Evolutionary conservation across 2,329 filamentous ascomycete genomes (phyloP), one percentile per base, ranked within the genome.

Genomic region (Nigrospora osmanthi): DNA sequence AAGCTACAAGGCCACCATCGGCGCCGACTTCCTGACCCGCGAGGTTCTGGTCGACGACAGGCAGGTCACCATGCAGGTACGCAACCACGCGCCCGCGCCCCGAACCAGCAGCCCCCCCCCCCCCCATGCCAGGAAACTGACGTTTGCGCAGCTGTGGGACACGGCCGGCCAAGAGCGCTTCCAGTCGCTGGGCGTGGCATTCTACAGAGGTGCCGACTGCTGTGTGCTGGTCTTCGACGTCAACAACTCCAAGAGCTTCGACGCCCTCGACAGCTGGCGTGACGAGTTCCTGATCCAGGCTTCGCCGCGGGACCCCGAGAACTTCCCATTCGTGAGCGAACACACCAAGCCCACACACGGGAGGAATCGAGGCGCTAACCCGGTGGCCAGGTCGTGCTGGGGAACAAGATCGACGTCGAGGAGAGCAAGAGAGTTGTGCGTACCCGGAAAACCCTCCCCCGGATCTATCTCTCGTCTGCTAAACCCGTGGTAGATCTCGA

Each of bases 1-100:
- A 56, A 96, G 90, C 74, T 98, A 98, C 82, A 98, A 98, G 74
- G 93, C 93, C 48, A 98, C 93, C 38, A 98, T 98, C 65, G 93
- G 93, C 55, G 93, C 93, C 65, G 93, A 98, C 69, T 98, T 98
- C 70, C 76, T 98, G 49, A 98, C 93, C 46, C 94, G 95, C 67
- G 93, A 98, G 73, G 93, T 98, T 35, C 75, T 96, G 53, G 91
- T 98, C 44, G 93, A 97, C 69, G 93, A 97, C 70, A 81, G 91
- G 63, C 81, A 97, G 62, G 93, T 98, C 54, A 98, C 93, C 33
- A 97, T 98, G 89, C 93, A 97, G 85, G 87, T 88, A 76, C 44
- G 66, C 19, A 40, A 36, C 16, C 3, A 38, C 44, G 31, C 35
- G 33, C 16, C 33, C 15, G 19, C n/a, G 23, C 11, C 11, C 31